Conservation (phyloP, 179 eudicot genomes). For the Carnegiea gigantea region DNA sequence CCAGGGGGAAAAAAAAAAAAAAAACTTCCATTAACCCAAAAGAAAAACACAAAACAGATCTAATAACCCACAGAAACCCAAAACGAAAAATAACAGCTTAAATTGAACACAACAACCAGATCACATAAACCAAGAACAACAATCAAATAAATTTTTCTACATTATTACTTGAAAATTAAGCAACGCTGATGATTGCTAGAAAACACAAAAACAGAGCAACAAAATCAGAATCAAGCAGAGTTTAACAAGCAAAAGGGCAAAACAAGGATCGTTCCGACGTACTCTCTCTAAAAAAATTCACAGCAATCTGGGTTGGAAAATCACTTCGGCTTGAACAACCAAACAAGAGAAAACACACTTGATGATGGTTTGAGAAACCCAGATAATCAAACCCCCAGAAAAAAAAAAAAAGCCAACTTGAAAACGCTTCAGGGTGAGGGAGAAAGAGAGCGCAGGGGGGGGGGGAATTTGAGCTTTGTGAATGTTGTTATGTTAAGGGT, state of each 20-base stretch:
- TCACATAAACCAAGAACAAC: constrained; percentile 14
- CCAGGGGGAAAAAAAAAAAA: neutral
- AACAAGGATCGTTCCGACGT: constrained; percentile 25
- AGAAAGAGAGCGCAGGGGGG: neutral
- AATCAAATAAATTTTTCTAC: constrained; percentile 3
- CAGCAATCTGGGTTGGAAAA: constrained; percentile 19
- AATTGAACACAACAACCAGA: constrained; percentile 23
- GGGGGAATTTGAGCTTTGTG: constrained; percentile 22
- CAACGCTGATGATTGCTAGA: constrained; percentile 22
- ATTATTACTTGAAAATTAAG: constrained; percentile 33
- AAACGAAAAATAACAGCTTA: constrained; percentile 13
- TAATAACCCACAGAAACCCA: constrained; percentile 17
- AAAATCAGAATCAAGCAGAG: constrained; percentile 12
- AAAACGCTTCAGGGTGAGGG: constrained; percentile 10
- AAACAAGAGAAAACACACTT: constrained; percentile 5
- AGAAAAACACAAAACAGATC: constrained; percentile 29
- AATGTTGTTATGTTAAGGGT: constrained; percentile 11
- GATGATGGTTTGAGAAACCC: constrained; percentile 13
- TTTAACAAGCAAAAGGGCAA: neutral
- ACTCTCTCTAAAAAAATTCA: constrained; percentile 16
- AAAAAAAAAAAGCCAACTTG: neutral
- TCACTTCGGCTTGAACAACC: neutral
- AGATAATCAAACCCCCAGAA: neutral
- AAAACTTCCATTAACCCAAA: constrained; percentile 10
- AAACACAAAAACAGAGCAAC: constrained; percentile 2